These are phyloP conservation scores for Fragaria nilgerrensis DNA, from an alignment of 306 rosid species.

Conservation along the genomic window DNA sequence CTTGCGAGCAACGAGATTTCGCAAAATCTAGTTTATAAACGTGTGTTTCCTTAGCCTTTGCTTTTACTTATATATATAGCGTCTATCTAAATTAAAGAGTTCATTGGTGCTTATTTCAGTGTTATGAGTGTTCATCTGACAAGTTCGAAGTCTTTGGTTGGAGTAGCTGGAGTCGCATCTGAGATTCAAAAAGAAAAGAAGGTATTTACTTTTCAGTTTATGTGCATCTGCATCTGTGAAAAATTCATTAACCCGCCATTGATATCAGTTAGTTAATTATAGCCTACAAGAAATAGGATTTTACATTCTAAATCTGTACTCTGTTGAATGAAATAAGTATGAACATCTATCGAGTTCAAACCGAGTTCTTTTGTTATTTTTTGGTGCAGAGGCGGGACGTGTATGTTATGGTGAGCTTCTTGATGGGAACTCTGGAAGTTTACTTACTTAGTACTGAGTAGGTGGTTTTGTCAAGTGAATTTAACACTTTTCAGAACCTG, in stretches of 20 bases:
- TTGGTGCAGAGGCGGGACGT: conserved; percentile 85
- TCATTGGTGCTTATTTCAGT: conserved; percentile 37
- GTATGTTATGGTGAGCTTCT: conserved; percentile 79
- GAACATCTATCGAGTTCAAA: background rate
- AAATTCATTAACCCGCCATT: background rate
- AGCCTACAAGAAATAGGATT: background rate
- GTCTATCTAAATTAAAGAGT: no score
- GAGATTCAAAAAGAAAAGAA: conserved; percentile 92
- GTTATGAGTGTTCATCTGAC: conserved; percentile 82
- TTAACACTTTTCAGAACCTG: conserved; percentile 2
- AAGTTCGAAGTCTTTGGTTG: conserved; percentile 92
- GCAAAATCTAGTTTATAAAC: no score
- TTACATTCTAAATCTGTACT: background rate
- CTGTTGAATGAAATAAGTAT: background rate
- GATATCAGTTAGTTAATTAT: conserved; percentile 14
- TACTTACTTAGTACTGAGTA: background rate
- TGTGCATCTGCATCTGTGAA: background rate
- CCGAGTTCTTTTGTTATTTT: conserved; percentile 16
- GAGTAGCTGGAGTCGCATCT: conserved; percentile 75
- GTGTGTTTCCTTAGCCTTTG: no score
- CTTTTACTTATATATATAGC: no score
- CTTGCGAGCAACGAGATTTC: no score
- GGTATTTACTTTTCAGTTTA: conserved; percentile 40
- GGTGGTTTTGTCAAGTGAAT: background rate
- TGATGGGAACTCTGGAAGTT: conserved; percentile 32